Evolutionary conservation across 371 early-diverging fungal genomes (phyloP).

Genomic region (Lichtheimia ornata): DNA sequence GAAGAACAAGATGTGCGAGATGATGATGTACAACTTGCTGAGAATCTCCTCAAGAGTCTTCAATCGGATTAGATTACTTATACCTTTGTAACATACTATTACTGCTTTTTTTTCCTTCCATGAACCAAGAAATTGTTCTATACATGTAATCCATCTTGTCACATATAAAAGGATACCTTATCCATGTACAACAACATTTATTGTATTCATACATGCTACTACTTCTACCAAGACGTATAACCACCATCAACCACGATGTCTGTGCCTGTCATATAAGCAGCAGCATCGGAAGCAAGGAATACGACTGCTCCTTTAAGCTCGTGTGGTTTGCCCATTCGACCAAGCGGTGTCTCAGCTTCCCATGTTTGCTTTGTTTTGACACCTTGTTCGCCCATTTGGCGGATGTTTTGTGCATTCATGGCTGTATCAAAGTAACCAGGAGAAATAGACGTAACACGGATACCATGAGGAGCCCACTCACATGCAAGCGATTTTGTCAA

Average conservation of each 20-base stretch:
- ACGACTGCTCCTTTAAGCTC: conserved; percentile 40
- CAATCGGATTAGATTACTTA: conserved; percentile 12
- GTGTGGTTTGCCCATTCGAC: conserved; percentile 38
- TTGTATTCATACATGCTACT: too few relatives aligned
- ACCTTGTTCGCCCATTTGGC: conserved; percentile 37
- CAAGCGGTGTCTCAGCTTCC: conserved; percentile 36
- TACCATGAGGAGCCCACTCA: conserved; percentile 47
- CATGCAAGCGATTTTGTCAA: conserved; percentile 45
- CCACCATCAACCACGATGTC: conserved; percentile 46
- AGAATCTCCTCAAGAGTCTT: conserved; percentile 19
- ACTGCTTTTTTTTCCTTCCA: too few relatives aligned
- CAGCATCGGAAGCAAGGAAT: conserved; percentile 39
- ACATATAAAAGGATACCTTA: too few relatives aligned
- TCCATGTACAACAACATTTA: too few relatives aligned
- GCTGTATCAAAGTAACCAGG: conserved; percentile 47
- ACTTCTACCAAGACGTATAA: conserved; percentile 36
- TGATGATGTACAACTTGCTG: conserved; percentile 8
- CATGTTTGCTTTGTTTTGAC: conserved; percentile 27
- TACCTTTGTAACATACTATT: conserved; percentile 1
- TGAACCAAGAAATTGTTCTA: too few relatives aligned
- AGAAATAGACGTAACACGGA: conserved; percentile 41
- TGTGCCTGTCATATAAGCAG: conserved; percentile 39
- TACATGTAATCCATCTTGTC: too few relatives aligned
- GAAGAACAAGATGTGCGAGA: background rate
- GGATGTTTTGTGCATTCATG: conserved; percentile 34